Evolutionary conservation across 2,329 filamentous ascomycete species (phyloP).

Genomic region (Ophiognomonia clavigignenti-juglandacearum): DNA sequence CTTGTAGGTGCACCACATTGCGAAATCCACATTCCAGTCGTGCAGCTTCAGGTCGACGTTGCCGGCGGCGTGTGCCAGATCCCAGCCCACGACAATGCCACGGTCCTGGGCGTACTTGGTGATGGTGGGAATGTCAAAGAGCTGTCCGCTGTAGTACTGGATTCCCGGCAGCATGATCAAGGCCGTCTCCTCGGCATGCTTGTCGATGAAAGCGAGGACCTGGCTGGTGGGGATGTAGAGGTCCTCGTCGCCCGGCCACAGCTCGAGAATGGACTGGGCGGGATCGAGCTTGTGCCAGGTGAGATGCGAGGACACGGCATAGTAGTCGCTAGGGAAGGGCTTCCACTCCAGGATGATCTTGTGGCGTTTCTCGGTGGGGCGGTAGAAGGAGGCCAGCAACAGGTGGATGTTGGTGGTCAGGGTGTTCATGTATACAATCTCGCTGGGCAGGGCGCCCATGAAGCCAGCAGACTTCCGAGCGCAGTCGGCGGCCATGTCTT

Average conservation of each 20-base stretch:
- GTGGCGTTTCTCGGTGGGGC: constrained; percentile 56
- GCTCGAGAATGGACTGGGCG: constrained; percentile 58
- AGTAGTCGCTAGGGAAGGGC: constrained; percentile 86
- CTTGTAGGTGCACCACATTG: constrained; percentile 92
- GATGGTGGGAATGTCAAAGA: constrained; percentile 77
- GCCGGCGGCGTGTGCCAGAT: constrained; percentile 80
- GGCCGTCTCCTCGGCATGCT: constrained; percentile 67
- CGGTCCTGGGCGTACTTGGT: constrained; percentile 69
- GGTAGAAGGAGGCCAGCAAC: constrained; percentile 80
- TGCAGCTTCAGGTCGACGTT: constrained; percentile 77
- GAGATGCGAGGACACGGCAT: constrained; percentile 79
- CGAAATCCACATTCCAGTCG: constrained; percentile 89
- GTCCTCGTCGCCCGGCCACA: constrained; percentile 17
- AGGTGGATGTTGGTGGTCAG: constrained; percentile 78
- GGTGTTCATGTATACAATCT: constrained; percentile 86
- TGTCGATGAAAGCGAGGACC: constrained; percentile 68
- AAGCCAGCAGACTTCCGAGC: constrained; percentile 65
- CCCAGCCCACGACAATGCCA: constrained; percentile 77
- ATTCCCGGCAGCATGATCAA: constrained; percentile 79
- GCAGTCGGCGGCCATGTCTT: constrained; percentile 73
- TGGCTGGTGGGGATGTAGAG: constrained; percentile 65
- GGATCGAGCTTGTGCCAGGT: constrained; percentile 64
- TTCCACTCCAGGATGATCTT: constrained; percentile 89
- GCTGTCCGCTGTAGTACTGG: constrained; percentile 88
- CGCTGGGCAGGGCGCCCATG: constrained; percentile 66